Evolutionary conservation across 305 asterid species (phyloP).

Genomic region (Fraxinus angustifolia): DNA sequence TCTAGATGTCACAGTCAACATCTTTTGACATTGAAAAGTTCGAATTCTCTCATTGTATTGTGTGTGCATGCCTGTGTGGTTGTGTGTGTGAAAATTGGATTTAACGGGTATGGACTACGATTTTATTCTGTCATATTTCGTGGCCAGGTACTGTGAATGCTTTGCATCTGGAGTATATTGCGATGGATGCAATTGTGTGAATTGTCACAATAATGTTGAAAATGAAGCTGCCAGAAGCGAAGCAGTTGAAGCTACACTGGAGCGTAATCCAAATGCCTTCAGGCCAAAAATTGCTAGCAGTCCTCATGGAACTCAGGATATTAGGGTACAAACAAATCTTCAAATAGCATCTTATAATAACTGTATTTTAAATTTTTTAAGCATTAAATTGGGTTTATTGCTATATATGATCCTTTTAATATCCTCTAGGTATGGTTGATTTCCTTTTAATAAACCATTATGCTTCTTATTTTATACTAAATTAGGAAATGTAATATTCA

Average conservation of each 20-base stretch:
- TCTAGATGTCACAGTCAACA: neutral
- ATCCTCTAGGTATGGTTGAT: neutral
- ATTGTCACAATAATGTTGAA: constrained; percentile 88
- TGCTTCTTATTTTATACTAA: constrained; percentile 2
- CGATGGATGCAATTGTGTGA: constrained; percentile 88
- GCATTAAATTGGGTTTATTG: constrained; percentile 1
- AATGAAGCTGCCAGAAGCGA: constrained; percentile 84
- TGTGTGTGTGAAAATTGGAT: neutral
- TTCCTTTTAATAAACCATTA: neutral
- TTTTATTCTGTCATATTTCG: constrained; percentile 21
- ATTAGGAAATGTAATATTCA: neutral
- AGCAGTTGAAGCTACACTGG: constrained; percentile 90
- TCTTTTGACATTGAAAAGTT: neutral
- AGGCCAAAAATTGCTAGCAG: constrained; percentile 95
- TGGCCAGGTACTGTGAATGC: constrained; percentile 88
- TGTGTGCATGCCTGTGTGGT: neutral
- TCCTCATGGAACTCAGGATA: constrained; percentile 83
- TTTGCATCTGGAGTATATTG: constrained; percentile 93
- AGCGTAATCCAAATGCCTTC: constrained; percentile 94
- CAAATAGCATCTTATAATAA: constrained; percentile 4
- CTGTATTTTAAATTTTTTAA: constrained; percentile 2
- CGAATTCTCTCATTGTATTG: neutral
- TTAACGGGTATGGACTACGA: constrained; percentile 10
- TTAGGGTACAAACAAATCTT: constrained; percentile 49
- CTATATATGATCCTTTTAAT: neutral